Base-by-base conservation (phyloP, 2,329 filamentous ascomycete genomes). In the Paradendryphiella salina region DNA sequence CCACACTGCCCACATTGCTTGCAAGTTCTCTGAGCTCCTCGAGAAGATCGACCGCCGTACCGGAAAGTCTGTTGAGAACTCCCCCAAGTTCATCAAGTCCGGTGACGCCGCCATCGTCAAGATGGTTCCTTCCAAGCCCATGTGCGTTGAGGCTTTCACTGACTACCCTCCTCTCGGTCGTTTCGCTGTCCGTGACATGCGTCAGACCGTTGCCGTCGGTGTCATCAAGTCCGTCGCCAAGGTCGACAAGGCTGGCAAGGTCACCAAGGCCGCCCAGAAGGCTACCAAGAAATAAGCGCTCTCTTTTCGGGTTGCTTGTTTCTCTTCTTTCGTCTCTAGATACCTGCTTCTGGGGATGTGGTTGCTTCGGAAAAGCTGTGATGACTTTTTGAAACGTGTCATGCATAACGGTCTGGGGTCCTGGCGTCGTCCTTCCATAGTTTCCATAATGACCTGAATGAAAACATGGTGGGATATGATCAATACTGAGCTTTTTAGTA, bases 21-120 rank as follows among this genome's bases (percentile, higher is more conserved):
- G 94, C 94, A 97, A 97, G 90, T 99, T 99, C 87, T 80, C 90
- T 74, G 94, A 97, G 89, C 87, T 99, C 75, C 84, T 93, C 68
- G 90, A 97, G 90, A 99, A 99, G 93, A 99, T 99, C 75, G 94
- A 99, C 80, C 92, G 94, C 82, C 94, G 94, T 90, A 96, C 94
- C 78, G 94, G 94, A 80, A 99, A 99, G 88, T 89, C 92, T 68
- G 85, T 90, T 75, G 94, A 99, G 82, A 76, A 83, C 78, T 77
- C 76, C 75, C 94, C 94, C 82, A 99, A 99, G 89, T 97, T 96
- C 88, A 92, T 99, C 90, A 99, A 99, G 91, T 96, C 93, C 75
- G 94, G 94, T 88, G 94, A 99, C 80, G 93, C 94, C 70, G 93
- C 93, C 80, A 99, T 99, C 83, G 94, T 99, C 84, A 97, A 96